A percentile compares a stretch with the other conserved stretches of the same genome.
Conservation (phyloP, 345 rosid genomes). For the Gossypium ekmanianum region DNA sequence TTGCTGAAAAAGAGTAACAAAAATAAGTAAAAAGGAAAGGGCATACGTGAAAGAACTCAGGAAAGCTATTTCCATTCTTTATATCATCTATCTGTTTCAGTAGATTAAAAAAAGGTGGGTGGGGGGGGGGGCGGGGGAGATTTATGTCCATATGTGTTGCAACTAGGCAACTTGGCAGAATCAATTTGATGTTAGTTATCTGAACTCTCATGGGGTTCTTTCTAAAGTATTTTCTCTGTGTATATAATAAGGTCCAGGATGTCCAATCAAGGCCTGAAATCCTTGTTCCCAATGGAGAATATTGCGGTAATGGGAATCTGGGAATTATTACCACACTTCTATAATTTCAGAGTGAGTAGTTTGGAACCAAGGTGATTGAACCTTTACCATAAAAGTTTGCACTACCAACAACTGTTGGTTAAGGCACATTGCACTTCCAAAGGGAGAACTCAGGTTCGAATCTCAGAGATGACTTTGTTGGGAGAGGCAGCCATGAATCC, state of each 20-base stretch:
- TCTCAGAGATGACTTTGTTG: too few species aligned
- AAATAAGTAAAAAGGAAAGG: not conserved
- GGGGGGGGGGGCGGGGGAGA: too few species aligned
- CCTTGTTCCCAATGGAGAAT: slow-evolving; percentile 84
- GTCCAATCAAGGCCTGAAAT: slow-evolving; percentile 65
- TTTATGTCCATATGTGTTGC: too few species aligned
- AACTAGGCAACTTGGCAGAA: not conserved
- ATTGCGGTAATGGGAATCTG: slow-evolving; percentile 90
- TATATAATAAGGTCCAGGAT: slow-evolving; percentile 51
- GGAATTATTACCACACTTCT: slow-evolving; percentile 83
- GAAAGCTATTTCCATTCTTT: not conserved
- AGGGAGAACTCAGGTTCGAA: too few species aligned
- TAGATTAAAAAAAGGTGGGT: not conserved
- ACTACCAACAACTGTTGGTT: too few species aligned
- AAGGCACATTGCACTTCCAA: too few species aligned
- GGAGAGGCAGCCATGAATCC: too few species aligned
- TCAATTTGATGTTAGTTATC: not conserved
- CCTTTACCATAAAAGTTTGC: not conserved
- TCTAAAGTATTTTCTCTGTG: slow-evolving; percentile 8
- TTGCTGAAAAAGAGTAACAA: not conserved
- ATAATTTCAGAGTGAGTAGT: slow-evolving; percentile 67
- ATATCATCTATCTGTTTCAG: not conserved
- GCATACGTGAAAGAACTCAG: not conserved
- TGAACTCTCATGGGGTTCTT: not conserved
- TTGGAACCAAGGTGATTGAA: not conserved